Conservation (phyloP, 148 eudicot genomes). For the Amaranthus cruentus region DNA sequence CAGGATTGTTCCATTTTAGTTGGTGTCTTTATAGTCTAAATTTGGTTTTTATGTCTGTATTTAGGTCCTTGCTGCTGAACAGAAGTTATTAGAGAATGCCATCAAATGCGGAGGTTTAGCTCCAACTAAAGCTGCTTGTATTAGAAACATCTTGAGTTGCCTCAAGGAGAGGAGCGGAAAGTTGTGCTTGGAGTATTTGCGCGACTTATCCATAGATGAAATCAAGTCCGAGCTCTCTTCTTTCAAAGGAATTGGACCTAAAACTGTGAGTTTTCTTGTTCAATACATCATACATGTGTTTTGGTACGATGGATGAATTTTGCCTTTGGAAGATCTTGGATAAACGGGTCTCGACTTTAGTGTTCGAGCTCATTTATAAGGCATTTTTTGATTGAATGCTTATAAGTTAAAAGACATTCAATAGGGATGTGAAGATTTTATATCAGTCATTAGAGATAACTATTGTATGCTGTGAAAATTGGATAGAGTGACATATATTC, state of each 20-base stretch:
- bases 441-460: too few species aligned
- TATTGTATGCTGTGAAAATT: too few species aligned
- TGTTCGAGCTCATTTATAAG: not conserved
- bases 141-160: conserved; percentile 54
- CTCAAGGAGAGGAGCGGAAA: conserved; percentile 60
- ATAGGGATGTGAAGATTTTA: too few species aligned
- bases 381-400: not conserved
- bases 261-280: conserved; percentile 48
- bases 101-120: conserved; percentile 93
- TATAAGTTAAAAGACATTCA: too few species aligned
- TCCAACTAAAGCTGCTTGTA: conserved; percentile 74
- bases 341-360: not conserved
- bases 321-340: not conserved
- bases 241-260: conserved; percentile 90
- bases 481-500: too few species aligned
- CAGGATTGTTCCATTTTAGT: not conserved
- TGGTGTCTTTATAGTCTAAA: not conserved
- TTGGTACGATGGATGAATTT: not conserved
- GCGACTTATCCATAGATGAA: conserved; percentile 62
- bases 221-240: conserved; percentile 72
- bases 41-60: not conserved
- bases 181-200: conserved; percentile 72
- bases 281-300: not conserved
- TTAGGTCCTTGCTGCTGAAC: conserved; percentile 76
- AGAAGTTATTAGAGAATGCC: conserved; percentile 57